Evolutionary conservation across 768 basidiomycete species (phyloP).

Genomic region (Russula abietina): DNA sequence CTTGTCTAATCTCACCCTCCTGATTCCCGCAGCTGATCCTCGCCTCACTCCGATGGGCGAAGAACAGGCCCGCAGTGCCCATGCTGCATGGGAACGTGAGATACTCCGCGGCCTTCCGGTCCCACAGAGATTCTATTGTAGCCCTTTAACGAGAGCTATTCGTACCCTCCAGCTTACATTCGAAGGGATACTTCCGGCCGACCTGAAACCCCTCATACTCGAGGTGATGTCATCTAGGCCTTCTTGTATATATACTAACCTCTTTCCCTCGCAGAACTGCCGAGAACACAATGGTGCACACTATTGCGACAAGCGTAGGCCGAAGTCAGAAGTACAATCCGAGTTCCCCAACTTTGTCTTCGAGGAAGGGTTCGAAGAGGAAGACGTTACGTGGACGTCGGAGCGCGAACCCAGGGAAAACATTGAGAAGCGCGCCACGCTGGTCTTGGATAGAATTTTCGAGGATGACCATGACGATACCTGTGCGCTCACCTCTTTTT

Average conservation of each 20-base stretch:
- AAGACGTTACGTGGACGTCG: slow-evolving; percentile 18
- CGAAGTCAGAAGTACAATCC: slow-evolving; percentile 13
- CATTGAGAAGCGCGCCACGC: slow-evolving; percentile 17
- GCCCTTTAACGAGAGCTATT: slow-evolving; percentile 21
- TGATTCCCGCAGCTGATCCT: slow-evolving; percentile 21
- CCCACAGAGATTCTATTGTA: slow-evolving; percentile 19
- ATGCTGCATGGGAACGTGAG: slow-evolving; percentile 22
- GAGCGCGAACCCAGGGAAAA: slow-evolving; percentile 11
- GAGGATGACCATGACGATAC: slow-evolving; percentile 12
- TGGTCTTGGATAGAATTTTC: slow-evolving; percentile 21
- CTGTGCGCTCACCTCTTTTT: slow-evolving; percentile 11
- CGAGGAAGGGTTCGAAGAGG: slow-evolving; percentile 24
- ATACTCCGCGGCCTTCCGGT: slow-evolving; percentile 12
- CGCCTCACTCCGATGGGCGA: slow-evolving; percentile 22
- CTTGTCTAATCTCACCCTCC: not conserved
- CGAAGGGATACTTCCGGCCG: slow-evolving; percentile 6
- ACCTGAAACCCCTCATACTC: slow-evolving; percentile 19
- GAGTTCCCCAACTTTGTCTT: slow-evolving; percentile 22
- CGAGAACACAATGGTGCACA: slow-evolving; percentile 21
- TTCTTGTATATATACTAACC: not conserved
- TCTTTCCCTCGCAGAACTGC: slow-evolving; percentile 10
- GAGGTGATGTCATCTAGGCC: slow-evolving; percentile 13
- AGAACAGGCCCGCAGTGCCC: slow-evolving; percentile 20
- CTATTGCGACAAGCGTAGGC: slow-evolving; percentile 22
- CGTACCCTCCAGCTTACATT: slow-evolving; percentile 23